These are phyloP conservation scores for Beauveria caledonica DNA, from an alignment of 2,329 filamentous ascomycete species.

Conservation along the genomic window DNA sequence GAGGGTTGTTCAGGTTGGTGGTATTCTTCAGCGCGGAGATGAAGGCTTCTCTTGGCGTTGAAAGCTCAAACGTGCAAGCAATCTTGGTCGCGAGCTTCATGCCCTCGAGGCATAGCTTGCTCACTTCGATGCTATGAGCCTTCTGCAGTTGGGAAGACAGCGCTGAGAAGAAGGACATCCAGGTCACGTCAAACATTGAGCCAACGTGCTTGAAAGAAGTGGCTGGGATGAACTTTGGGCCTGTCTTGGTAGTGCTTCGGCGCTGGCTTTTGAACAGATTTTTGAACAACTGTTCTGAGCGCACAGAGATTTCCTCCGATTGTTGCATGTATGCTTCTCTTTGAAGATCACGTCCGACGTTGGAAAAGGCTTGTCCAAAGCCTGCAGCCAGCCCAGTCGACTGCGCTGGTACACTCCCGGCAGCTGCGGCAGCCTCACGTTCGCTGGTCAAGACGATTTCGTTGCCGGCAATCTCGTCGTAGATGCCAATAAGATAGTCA, in stretches of 20 bases:
- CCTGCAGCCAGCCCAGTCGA: conserved; percentile 68
- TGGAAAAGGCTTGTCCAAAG: conserved; percentile 82
- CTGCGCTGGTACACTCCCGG: conserved; percentile 53
- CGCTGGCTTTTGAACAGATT: conserved; percentile 85
- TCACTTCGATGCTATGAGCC: conserved; percentile 83
- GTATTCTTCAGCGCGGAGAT: conserved; percentile 87
- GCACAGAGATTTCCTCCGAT: conserved; percentile 77
- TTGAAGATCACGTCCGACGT: conserved; percentile 83
- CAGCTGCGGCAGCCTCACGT: conserved; percentile 76
- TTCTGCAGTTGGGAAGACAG: conserved; percentile 91
- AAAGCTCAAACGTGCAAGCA: conserved; percentile 84
- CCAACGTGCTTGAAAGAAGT: conserved; percentile 92
- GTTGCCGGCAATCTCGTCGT: conserved; percentile 81
- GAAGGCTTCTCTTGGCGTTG: conserved; percentile 91
- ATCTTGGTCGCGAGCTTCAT: conserved; percentile 92
- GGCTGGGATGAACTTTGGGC: conserved; percentile 77
- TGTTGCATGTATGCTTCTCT: conserved; percentile 90
- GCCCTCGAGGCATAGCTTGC: conserved; percentile 87
- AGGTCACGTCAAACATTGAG: conserved; percentile 97
- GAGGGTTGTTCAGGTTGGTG: conserved; percentile 91
- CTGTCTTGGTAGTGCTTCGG: conserved; percentile 61
- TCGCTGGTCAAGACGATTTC: conserved; percentile 95
- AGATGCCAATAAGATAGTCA: conserved; percentile 84
- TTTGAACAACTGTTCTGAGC: conserved; percentile 80
- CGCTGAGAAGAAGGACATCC: conserved; percentile 98